Conservation (phyloP, 306 rosid species). For the Prunus mume region DNA sequence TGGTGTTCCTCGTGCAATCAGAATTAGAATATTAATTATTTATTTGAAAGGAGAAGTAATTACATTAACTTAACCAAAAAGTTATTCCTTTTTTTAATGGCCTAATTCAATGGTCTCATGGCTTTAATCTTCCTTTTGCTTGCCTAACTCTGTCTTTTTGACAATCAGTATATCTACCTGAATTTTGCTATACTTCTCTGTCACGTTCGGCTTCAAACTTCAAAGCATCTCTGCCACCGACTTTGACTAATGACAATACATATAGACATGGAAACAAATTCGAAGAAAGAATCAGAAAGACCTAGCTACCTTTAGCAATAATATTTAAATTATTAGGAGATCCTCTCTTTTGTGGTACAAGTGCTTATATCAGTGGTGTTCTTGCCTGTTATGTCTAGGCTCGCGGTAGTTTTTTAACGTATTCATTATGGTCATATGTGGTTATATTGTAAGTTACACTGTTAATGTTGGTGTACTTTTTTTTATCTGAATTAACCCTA, state of each 20-base stretch:
- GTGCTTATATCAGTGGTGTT: too few species aligned
- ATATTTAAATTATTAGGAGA: background rate
- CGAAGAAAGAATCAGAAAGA: slow-evolving; percentile 19
- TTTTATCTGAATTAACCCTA: fast-evolving
- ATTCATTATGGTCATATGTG: too few species aligned
- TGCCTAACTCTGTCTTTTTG: slow-evolving; percentile 53
- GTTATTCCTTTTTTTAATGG: slow-evolving; percentile 30
- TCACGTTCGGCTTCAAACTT: slow-evolving; percentile 31
- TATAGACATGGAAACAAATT: background rate
- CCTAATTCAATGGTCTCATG: slow-evolving; percentile 37
- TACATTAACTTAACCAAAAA: background rate
- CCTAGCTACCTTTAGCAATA: background rate
- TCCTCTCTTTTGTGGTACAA: slow-evolving; percentile 4
- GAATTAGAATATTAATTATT: background rate
- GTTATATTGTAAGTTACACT: too few species aligned
- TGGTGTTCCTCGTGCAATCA: background rate
- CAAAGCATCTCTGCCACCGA: slow-evolving; percentile 38
- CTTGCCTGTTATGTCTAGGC: too few species aligned
- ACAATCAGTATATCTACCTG: slow-evolving; percentile 23
- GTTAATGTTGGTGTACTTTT: too few species aligned
- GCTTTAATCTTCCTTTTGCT: slow-evolving; percentile 11
- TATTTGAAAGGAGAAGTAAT: background rate
- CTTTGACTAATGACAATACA: slow-evolving; percentile 43
- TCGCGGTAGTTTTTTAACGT: too few species aligned
- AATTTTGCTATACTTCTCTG: slow-evolving; percentile 13